Evolutionary conservation across 2,329 filamentous ascomycete species (phyloP).

Genomic region (Cercospora sojina): DNA sequence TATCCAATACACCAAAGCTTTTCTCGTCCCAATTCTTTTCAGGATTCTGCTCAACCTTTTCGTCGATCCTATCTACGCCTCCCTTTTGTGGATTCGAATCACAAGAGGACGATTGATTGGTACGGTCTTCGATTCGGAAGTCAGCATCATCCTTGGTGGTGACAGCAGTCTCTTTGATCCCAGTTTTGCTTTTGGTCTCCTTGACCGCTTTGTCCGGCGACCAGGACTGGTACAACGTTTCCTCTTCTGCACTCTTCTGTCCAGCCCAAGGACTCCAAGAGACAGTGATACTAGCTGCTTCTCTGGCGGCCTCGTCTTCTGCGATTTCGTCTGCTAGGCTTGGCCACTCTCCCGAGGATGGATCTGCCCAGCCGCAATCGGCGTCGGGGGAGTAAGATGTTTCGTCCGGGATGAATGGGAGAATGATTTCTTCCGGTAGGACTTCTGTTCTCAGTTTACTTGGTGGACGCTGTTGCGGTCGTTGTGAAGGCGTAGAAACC

Average conservation of each 20-base stretch:
- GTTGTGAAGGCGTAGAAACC: no score
- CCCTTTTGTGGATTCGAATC: background rate
- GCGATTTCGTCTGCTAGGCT: conserved; percentile 23
- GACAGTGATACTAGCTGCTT: conserved; percentile 15
- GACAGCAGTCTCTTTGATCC: background rate
- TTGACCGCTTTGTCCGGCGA: background rate
- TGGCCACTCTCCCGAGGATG: conserved; percentile 1
- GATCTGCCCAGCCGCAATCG: conserved; percentile 13
- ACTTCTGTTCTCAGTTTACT: conserved; percentile 29
- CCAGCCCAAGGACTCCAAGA: conserved; percentile 11
- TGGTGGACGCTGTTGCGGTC: background rate
- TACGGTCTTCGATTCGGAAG: background rate
- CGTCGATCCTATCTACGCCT: background rate
- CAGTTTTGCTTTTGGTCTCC: background rate
- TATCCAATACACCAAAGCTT: background rate
- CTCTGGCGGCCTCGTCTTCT: conserved; percentile 17
- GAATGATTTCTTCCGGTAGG: conserved; percentile 27
- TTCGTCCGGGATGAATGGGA: background rate
- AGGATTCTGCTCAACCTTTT: background rate
- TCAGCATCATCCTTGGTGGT: background rate
- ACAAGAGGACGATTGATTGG: background rate
- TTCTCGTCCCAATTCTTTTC: background rate
- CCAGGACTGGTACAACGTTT: background rate
- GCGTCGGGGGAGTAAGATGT: conserved; percentile 6
- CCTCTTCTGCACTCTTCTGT: conserved; percentile 7